A percentile compares a stretch with the other conserved stretches of the same genome.
Conservation (phyloP, 192 early-diverging fungal species). For the Entomortierella lignicola region DNA sequence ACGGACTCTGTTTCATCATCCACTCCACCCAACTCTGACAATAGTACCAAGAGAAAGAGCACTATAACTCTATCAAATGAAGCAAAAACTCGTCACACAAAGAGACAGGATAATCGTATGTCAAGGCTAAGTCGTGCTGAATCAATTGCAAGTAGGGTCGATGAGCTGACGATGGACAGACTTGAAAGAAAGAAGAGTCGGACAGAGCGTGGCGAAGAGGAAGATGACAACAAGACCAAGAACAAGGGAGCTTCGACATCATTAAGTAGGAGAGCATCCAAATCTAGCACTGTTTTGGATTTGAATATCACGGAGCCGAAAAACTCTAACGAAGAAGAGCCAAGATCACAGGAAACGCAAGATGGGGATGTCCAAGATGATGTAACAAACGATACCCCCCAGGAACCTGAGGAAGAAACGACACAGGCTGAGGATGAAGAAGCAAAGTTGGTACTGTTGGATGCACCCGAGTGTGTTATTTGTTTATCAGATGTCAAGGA, state of each 20-base stretch:
- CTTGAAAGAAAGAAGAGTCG: constrained; percentile 5
- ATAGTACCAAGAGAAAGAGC: not conserved
- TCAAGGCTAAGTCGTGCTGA: constrained; percentile 48
- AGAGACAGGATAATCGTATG: not conserved
- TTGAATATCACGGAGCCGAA: constrained; percentile 21
- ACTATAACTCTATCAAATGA: not conserved
- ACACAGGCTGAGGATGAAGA: constrained; percentile 10
- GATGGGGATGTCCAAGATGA: not conserved
- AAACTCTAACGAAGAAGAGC: not conserved
- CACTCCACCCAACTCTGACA: constrained; percentile 8
- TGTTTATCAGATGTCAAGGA: constrained; percentile 80
- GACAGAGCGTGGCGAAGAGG: not conserved
- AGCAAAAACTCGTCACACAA: not conserved
- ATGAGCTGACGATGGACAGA: constrained; percentile 30
- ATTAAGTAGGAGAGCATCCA: constrained; percentile 2
- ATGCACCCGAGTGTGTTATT: constrained; percentile 78
- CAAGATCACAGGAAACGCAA: not conserved
- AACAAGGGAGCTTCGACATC: not conserved
- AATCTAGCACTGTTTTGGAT: not conserved
- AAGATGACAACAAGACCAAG: not conserved
- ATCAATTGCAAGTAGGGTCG: constrained; percentile 42
- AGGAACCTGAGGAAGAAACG: not conserved
- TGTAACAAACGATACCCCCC: not conserved
- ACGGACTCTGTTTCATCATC: constrained; percentile 45
- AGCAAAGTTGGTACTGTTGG: constrained; percentile 33